These are phyloP conservation scores for Yamadazyma mexicana DNA, from an alignment of 1,139 yeast species.

Conservation along the genomic window DNA sequence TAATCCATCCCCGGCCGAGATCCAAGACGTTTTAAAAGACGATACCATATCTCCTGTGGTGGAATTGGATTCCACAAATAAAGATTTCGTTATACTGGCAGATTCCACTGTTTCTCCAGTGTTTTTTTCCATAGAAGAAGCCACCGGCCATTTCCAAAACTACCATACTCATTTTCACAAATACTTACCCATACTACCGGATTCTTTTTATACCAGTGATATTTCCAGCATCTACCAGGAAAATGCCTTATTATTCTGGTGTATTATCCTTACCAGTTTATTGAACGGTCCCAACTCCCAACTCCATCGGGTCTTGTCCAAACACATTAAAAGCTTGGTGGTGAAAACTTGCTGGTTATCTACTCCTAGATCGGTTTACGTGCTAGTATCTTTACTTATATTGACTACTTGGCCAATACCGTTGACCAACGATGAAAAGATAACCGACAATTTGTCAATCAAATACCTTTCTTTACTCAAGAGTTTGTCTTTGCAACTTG, in stretches of 20 bases:
- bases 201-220: slow-evolving; percentile 30
- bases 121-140: slow-evolving; percentile 28
- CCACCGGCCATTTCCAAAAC: slow-evolving; percentile 27
- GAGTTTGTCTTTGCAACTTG: slow-evolving; percentile 42
- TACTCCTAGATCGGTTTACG: slow-evolving; percentile 47
- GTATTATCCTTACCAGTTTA: slow-evolving; percentile 37
- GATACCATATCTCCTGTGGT: neutral
- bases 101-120: slow-evolving; percentile 18
- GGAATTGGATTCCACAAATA: neutral
- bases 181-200: slow-evolving; percentile 44
- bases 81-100: slow-evolving; percentile 8
- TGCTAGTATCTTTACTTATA: slow-evolving; percentile 39
- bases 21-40: slow-evolving; percentile 25
- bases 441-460: slow-evolving; percentile 37
- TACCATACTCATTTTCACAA: slow-evolving; percentile 35
- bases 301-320: slow-evolving; percentile 26
- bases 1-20: slow-evolving; percentile 29
- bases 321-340: slow-evolving; percentile 40
- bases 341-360: slow-evolving; percentile 46
- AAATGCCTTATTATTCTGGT: slow-evolving; percentile 44
- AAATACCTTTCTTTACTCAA: slow-evolving; percentile 45
- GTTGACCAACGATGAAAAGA: slow-evolving; percentile 24
- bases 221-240: slow-evolving; percentile 25
- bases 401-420: slow-evolving; percentile 54
- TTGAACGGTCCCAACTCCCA: slow-evolving; percentile 22